phyloP scores from a whole-genome alignment of 148 eudicot species.

The Camellia granthamiana region DNA sequence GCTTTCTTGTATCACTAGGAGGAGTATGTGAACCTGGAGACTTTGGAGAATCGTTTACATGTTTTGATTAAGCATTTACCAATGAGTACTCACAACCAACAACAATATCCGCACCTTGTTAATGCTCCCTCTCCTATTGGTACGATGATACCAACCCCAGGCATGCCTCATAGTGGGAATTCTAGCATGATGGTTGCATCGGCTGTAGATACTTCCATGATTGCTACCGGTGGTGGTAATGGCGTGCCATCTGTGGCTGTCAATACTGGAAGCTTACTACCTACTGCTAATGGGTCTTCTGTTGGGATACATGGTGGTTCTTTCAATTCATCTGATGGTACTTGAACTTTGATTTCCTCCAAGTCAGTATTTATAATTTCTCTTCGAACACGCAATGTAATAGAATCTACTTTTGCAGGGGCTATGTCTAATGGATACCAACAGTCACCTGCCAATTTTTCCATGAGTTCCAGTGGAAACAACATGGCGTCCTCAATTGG shows the following conservation, averaged over 20 bases:
- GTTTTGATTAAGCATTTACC: slow-evolving; percentile 42
- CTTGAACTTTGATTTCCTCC: background rate
- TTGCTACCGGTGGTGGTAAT: slow-evolving; percentile 37
- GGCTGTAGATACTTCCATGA: slow-evolving; percentile 44
- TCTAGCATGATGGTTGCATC: slow-evolving; percentile 55
- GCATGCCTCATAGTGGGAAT: slow-evolving; percentile 60
- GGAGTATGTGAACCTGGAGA: slow-evolving; percentile 69
- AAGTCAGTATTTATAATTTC: background rate
- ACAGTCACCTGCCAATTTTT: slow-evolving; percentile 50
- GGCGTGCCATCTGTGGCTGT: slow-evolving; percentile 32
- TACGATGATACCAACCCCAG: slow-evolving; percentile 98
- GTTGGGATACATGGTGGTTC: slow-evolving; percentile 46
- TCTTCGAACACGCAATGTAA: slow-evolving; percentile 7
- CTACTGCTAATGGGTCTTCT: slow-evolving; percentile 44
- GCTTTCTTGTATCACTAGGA: slow-evolving; percentile 44
- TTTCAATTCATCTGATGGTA: slow-evolving; percentile 53
- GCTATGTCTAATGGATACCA: slow-evolving; percentile 65
- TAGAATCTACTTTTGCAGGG: slow-evolving; percentile 41
- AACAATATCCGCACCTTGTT: slow-evolving; percentile 58
- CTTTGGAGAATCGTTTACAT: slow-evolving; percentile 70
- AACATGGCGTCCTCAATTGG: slow-evolving; percentile 47
- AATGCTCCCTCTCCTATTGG: slow-evolving; percentile 63
- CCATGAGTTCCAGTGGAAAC: slow-evolving; percentile 47
- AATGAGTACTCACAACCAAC: slow-evolving; percentile 47
- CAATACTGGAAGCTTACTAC: slow-evolving; percentile 49